Evolutionary conservation across 768 basidiomycete species (phyloP), one percentile per base, ranked within the genome.

Genomic region (Serendipita indica): DNA sequence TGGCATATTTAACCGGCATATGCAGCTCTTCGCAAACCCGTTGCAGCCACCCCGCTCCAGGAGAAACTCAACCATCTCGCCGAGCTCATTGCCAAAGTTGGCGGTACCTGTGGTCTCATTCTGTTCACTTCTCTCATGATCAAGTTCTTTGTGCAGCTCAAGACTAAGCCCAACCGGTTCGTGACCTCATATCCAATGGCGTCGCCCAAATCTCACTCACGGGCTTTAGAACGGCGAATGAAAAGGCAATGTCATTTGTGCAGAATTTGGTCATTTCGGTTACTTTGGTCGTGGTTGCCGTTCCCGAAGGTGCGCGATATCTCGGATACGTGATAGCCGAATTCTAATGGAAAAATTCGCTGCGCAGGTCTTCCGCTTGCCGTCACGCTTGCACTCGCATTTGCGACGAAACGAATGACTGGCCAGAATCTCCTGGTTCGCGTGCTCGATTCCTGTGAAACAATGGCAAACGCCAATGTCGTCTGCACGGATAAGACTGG

Each of bases 401-500:
- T 98, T 66, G 96, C 94, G 0, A 99, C 96, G 46, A 92, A 88
- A 65, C 84, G 94, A n/a, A 98, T 98, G 96, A 89, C 93, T 6
- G 79, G 84, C 66, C 87, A 92, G 70, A 96, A 96, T 57, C 76
- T 98, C 0, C 81, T 99, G 39, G 96, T 98, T 30, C 91, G 94
- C 58, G 89, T 97, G 3, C 80, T 99, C 33, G 89, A 89, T 4
- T 92, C 92, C 12, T 98, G 94, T 70, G 96, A 99, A 72, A 98
- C 91, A 0, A 98, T 98, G 94, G 94, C 89, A 20, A 97, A 97
- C 65, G 89, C 94, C 3, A 93, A 87, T 20, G 92, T 97, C 60
- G 80, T 97, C 2, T 92, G 90, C 71, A 93, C 91, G 13, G 91
- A 93, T 76, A 93, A 94, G 73, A 94, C 92, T 1, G 94, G 94